Evolutionary conservation across 2,329 filamentous ascomycete genomes (phyloP).

Genomic region (Aspergillus amoenus): DNA sequence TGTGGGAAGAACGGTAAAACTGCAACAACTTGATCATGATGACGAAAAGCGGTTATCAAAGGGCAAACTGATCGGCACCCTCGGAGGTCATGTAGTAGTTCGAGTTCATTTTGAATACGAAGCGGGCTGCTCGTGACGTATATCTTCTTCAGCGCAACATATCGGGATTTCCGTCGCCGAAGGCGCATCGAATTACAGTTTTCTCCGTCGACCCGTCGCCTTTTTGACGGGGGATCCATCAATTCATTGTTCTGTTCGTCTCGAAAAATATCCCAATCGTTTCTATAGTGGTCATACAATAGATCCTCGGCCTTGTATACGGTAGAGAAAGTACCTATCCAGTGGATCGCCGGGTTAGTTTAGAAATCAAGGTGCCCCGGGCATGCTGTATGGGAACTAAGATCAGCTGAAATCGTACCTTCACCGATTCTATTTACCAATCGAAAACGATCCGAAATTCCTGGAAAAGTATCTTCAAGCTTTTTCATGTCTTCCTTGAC

Average conservation of each 20-base stretch:
- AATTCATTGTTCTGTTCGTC: constrained; percentile 64
- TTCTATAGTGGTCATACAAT: constrained; percentile 76
- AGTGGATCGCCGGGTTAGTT: not conserved
- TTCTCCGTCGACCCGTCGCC: constrained; percentile 45
- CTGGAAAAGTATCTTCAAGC: constrained; percentile 77
- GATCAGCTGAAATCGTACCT: constrained; percentile 54
- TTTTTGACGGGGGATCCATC: constrained; percentile 66
- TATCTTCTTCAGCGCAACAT: constrained; percentile 98
- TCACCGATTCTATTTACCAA: constrained; percentile 97
- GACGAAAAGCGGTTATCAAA: constrained; percentile 93
- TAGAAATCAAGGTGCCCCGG: not conserved
- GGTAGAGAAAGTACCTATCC: constrained; percentile 90
- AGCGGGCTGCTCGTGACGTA: constrained; percentile 95
- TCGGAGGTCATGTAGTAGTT: constrained; percentile 83
- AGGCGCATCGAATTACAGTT: constrained; percentile 31
- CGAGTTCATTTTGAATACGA: constrained; percentile 93
- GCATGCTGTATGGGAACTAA: not conserved
- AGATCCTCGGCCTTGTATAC: constrained; percentile 98
- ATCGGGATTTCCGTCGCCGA: constrained; percentile 61
- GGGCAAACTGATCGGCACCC: constrained; percentile 85
- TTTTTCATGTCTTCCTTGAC: constrained; percentile 85
- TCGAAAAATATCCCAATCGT: constrained; percentile 77
- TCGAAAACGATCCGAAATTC: constrained; percentile 79
- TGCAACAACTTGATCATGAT: constrained; percentile 91
- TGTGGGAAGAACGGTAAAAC: constrained; percentile 95